Conservation (phyloP, 345 rosid genomes). For the Boechera retrofracta region DNA sequence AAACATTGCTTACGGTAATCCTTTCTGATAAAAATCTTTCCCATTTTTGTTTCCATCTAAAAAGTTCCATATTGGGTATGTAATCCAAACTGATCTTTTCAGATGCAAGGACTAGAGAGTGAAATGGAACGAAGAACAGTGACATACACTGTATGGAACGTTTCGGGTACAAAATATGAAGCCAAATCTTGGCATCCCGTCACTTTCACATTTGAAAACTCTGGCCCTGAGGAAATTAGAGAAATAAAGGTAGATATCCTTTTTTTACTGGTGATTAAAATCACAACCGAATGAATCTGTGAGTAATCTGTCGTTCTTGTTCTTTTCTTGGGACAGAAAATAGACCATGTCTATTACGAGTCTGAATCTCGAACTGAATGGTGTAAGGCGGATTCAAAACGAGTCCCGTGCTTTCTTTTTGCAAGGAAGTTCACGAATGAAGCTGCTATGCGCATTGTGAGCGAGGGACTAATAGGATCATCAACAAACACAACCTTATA, state of each 20-base stretch:
- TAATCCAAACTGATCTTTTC: background rate
- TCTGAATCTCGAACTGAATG: slow-evolving; percentile 83
- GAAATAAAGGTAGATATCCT: slow-evolving; percentile 66
- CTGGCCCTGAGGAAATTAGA: slow-evolving; percentile 59
- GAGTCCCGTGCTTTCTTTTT: slow-evolving; percentile 79
- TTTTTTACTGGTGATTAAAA: background rate
- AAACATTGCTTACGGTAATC: slow-evolving; percentile 78
- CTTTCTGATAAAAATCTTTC: background rate
- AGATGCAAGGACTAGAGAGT: slow-evolving; percentile 82
- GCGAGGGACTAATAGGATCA: slow-evolving; percentile 63
- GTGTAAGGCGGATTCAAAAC: slow-evolving; percentile 60
- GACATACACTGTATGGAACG: slow-evolving; percentile 88
- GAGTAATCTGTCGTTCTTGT: background rate
- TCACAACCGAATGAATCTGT: background rate
- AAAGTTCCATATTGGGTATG: background rate
- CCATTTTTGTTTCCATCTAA: slow-evolving; percentile 19
- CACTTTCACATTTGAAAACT: slow-evolving; percentile 65
- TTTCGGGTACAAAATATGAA: slow-evolving; percentile 62
- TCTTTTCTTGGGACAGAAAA: slow-evolving; percentile 48
- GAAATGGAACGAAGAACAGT: slow-evolving; percentile 84
- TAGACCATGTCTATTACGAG: slow-evolving; percentile 72
- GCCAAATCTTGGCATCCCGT: slow-evolving; percentile 88
- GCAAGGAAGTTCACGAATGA: slow-evolving; percentile 87
- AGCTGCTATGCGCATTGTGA: slow-evolving; percentile 87
- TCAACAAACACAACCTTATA: slow-evolving; percentile 38